Conservation (phyloP, 192 early-diverging fungal genomes). For the Spinellus fusiger region DNA sequence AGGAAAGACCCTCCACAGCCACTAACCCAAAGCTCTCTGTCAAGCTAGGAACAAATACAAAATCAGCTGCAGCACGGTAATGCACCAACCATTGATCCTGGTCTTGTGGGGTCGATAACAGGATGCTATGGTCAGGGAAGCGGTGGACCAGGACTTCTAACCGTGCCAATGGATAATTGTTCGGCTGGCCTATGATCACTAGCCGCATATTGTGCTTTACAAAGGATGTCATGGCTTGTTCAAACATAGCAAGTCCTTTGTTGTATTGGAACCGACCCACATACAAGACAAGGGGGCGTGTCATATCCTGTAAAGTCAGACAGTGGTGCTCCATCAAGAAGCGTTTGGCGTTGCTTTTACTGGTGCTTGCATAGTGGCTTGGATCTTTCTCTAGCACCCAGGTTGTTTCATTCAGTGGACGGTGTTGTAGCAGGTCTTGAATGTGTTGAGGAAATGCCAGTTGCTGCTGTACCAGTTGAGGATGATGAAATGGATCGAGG, state of each 20-base stretch:
- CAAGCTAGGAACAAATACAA: constrained; percentile 44
- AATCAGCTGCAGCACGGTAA: constrained; percentile 48
- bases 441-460: constrained; percentile 35
- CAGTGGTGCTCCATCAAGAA: constrained; percentile 35
- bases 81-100: constrained; percentile 41
- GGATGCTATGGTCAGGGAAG: constrained; percentile 32
- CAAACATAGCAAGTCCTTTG: constrained; percentile 48
- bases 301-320: constrained; percentile 32
- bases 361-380: constrained; percentile 9
- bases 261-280: constrained; percentile 55
- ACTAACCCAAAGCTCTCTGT: constrained; percentile 53
- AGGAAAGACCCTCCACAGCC: constrained; percentile 50
- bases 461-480: constrained; percentile 21
- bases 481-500: constrained; percentile 42
- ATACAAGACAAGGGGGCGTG: constrained; percentile 39
- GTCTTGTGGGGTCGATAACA: constrained; percentile 33
- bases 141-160: constrained; percentile 29
- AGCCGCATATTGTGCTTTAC: constrained; percentile 36
- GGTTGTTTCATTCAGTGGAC: background rate
- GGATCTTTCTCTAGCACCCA: background rate
- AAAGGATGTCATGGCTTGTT: constrained; percentile 25
- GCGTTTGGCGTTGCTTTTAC: constrained; percentile 43
- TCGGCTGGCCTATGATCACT: constrained; percentile 50
- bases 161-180: constrained; percentile 40
- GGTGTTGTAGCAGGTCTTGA: background rate